Base-by-base conservation (phyloP, 179 eudicot genomes). In the Actinidia chinensis region DNA sequence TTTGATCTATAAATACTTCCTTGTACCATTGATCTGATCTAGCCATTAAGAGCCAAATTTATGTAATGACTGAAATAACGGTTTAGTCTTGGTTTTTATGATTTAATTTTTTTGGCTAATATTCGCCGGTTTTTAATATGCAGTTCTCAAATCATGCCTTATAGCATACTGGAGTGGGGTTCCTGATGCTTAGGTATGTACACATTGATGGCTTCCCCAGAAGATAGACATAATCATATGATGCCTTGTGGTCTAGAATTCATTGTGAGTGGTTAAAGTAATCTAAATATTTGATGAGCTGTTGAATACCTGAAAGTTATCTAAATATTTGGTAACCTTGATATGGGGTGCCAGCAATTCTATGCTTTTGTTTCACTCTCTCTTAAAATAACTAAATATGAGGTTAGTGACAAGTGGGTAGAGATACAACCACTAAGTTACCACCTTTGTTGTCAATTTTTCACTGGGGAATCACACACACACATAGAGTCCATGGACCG, bases 111-210 rank as follows among this genome's bases (percentile, higher is more conserved):
- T 13, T 12, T 56, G 48, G 46, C 79, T 76, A 51, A 51, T 66
- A 51, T 33, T 51, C 28, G 13, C 8, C 18, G 23, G 56, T 64
- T n/a, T 25, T 22, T 44, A 14, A 71, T 40, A 12, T 77, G 79
- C 74, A 77, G 79, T 68, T 61, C 48, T 77, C 79, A 33, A 77
- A 22, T 54, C 64, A 68, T 20, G 8, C 28, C 46, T 68, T 77
- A 8, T 77, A 54, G 44, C 66, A 28, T 68, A 25, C 54, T 77
- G 65, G 47, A 42, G 4, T 54, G 54, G 71, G 43, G 52, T n/a
- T 55, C 4, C 42, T 55, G 23, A 56, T 18, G 13, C 47, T 36
- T 42, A 52, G 79, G 74, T 77, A 6, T 67, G 73, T 66, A 51
- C 55, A 25, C 65, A 14, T 6, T 67, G 40, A 22, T 52, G 50